Conservation (phyloP, 306 rosid species). For the Mucuna pruriens region DNA sequence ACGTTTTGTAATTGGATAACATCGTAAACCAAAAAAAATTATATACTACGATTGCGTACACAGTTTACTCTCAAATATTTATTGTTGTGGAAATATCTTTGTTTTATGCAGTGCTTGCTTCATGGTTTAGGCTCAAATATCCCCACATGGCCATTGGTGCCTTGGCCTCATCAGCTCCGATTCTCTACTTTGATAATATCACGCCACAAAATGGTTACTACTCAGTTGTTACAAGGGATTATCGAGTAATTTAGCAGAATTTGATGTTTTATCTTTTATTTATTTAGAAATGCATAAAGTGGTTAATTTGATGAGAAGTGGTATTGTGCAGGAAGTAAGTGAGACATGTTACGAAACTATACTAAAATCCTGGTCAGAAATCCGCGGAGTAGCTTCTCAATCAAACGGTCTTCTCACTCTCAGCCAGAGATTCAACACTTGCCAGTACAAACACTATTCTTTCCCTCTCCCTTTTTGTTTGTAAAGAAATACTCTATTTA, state of each 20-base stretch:
- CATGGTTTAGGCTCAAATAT: constrained; percentile 90
- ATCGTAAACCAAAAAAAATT: too few relatives aligned
- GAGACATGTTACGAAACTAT: constrained; percentile 65
- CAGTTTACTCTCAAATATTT: too few relatives aligned
- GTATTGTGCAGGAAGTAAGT: constrained; percentile 60
- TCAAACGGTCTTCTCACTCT: constrained; percentile 57
- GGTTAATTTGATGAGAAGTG: background rate
- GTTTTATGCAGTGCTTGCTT: constrained; percentile 68
- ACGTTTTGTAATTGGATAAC: background rate
- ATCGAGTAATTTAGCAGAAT: constrained; percentile 48
- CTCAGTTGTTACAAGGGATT: constrained; percentile 61
- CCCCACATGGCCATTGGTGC: constrained; percentile 83
- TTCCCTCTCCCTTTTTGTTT: background rate
- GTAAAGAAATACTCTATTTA: background rate
- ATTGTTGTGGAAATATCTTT: background rate
- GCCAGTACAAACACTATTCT: constrained; percentile 37
- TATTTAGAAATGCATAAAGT: background rate
- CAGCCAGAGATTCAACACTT: constrained; percentile 56
- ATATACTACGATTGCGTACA: too few relatives aligned
- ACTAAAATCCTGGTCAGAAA: constrained; percentile 61
- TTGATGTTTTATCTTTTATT: background rate
- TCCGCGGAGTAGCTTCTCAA: constrained; percentile 48
- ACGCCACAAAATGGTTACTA: constrained; percentile 58
- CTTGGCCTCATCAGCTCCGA: constrained; percentile 84
- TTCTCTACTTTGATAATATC: constrained; percentile 68